Percentiles rank a stretch among this genome's conserved stretches.
phyloP scores from a whole-genome alignment of 352 stramenopile species.

The Globisporangium cederbergense region DNA sequence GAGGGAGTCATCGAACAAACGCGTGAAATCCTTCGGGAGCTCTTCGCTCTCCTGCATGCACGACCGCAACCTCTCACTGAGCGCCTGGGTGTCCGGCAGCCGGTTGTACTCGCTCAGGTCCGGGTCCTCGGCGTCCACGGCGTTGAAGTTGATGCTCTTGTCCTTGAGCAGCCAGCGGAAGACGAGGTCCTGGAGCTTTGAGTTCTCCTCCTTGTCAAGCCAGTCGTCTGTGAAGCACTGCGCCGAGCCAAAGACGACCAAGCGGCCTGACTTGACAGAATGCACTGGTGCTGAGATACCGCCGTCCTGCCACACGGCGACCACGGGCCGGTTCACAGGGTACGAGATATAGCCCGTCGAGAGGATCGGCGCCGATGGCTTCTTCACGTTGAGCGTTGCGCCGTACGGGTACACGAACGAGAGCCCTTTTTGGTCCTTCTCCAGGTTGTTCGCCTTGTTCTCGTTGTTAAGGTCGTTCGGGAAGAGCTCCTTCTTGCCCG shows the following conservation, averaged over 20 bases:
- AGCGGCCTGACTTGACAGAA: slow-evolving; percentile 53
- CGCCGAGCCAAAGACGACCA: slow-evolving; percentile 89
- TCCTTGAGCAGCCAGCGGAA: slow-evolving; percentile 93
- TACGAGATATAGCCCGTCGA: slow-evolving; percentile 95
- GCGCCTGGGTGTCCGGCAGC: slow-evolving; percentile 92
- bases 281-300: slow-evolving; percentile 53
- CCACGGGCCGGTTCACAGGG: slow-evolving; percentile 92
- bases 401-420: slow-evolving; percentile 96
- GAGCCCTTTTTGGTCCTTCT: slow-evolving; percentile 87
- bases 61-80: slow-evolving; percentile 90
- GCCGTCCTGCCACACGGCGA: slow-evolving; percentile 85
- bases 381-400: slow-evolving; percentile 91
- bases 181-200: slow-evolving; percentile 90
- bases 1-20: slow-evolving; percentile 91
- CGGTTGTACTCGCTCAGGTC: slow-evolving; percentile 88
- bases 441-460: slow-evolving; percentile 41
- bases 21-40: slow-evolving; percentile 93
- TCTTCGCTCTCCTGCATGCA: slow-evolving; percentile 95
- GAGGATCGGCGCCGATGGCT: slow-evolving; percentile 78
- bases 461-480: slow-evolving; percentile 27
- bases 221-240: slow-evolving; percentile 95
- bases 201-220: slow-evolving; percentile 95
- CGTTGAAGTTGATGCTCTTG: slow-evolving; percentile 59
- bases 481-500: slow-evolving; percentile 58
- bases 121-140: slow-evolving; percentile 72